phyloP scores from a whole-genome alignment of 1,139 yeast genomes.

The Yamadazyma aaseri region DNA sequence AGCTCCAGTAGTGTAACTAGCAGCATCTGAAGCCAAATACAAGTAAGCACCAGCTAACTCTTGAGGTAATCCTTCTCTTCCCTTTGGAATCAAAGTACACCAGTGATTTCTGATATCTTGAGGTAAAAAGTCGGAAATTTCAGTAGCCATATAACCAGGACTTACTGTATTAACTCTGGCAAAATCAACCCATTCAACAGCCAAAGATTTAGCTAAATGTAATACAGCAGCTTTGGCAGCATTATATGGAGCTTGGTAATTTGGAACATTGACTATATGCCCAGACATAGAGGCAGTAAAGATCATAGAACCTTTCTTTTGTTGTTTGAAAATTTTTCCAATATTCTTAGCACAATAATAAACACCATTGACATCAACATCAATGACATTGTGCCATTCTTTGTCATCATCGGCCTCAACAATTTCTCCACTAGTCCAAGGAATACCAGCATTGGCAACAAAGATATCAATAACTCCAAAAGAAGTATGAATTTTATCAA shows the following conservation, averaged over 20 bases:
- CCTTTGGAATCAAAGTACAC: conserved; percentile 39
- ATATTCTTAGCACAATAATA: conserved; percentile 45
- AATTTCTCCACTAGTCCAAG: conserved; percentile 40
- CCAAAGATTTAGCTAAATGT: conserved; percentile 52
- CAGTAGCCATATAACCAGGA: conserved; percentile 57
- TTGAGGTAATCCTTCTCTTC: conserved; percentile 40
- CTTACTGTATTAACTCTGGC: conserved; percentile 57
- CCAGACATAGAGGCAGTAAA: conserved; percentile 68
- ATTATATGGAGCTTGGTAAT: conserved; percentile 60
- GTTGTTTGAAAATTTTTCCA: conserved; percentile 38
- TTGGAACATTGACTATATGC: conserved; percentile 64
- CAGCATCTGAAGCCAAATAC: conserved; percentile 41
- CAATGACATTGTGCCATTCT: conserved; percentile 45
- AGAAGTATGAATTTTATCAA: conserved; percentile 30
- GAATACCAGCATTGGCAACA: conserved; percentile 54
- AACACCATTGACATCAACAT: conserved; percentile 46
- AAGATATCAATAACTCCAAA: conserved; percentile 48
- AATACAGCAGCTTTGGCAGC: conserved; percentile 60
- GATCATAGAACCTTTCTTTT: conserved; percentile 51
- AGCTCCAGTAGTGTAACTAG: conserved; percentile 45
- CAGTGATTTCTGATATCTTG: conserved; percentile 32
- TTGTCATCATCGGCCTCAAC: conserved; percentile 42
- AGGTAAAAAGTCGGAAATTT: conserved; percentile 50
- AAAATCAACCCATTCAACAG: conserved; percentile 52
- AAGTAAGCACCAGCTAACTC: conserved; percentile 46